Evolutionary conservation across 2,329 filamentous ascomycete species (phyloP).

Genomic region (Lachnum nothofagi): DNA sequence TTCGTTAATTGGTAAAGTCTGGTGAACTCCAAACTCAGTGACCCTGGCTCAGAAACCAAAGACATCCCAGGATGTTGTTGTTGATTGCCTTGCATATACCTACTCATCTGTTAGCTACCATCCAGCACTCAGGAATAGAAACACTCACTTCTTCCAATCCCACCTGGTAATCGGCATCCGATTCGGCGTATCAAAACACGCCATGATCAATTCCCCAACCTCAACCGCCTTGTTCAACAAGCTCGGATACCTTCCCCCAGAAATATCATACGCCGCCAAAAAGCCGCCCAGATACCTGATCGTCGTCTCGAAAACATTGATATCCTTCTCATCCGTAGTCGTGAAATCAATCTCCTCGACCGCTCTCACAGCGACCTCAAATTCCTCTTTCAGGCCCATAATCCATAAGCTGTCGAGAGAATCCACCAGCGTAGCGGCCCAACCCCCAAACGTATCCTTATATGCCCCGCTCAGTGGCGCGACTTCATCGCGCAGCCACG

Average conservation of each 20-base stretch:
- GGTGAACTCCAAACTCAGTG: conserved; percentile 54
- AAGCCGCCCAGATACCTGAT: conserved; percentile 89
- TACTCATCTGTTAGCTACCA: conserved; percentile 39
- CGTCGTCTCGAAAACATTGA: conserved; percentile 73
- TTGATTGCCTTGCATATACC: conserved; percentile 42
- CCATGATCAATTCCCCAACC: conserved; percentile 65
- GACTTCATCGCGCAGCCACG: conserved; percentile 84
- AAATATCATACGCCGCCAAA: conserved; percentile 81
- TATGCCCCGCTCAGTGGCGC: conserved; percentile 61
- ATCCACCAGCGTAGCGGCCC: conserved; percentile 85
- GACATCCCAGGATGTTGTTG: conserved; percentile 54
- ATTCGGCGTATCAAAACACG: conserved; percentile 81
- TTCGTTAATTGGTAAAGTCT: conserved; percentile 59
- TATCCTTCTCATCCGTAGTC: conserved; percentile 40
- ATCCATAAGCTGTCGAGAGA: conserved; percentile 81
- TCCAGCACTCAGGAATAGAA: not conserved
- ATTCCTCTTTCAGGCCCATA: conserved; percentile 73
- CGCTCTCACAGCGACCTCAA: conserved; percentile 67
- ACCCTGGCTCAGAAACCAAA: conserved; percentile 56
- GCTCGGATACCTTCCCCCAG: conserved; percentile 60
- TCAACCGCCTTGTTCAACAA: conserved; percentile 66
- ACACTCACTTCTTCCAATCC: conserved; percentile 48
- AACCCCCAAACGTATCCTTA: conserved; percentile 82
- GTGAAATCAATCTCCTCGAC: conserved; percentile 78
- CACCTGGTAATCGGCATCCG: conserved; percentile 66